Evolutionary conservation across 2,329 filamentous ascomycete species (phyloP), one percentile per base, ranked within the genome.

Genomic region (Fusarium temperatum): DNA sequence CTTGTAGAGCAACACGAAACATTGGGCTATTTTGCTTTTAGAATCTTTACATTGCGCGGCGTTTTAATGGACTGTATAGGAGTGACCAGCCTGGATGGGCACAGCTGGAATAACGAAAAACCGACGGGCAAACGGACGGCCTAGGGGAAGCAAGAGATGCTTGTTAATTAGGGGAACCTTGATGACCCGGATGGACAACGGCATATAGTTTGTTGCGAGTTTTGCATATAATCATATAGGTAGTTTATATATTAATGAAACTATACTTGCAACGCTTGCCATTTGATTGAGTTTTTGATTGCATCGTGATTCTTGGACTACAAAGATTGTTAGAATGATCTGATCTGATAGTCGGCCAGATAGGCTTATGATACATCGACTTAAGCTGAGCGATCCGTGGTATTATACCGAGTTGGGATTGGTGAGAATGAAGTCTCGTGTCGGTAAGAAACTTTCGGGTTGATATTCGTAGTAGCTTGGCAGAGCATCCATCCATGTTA

Each of bases 1-100:
- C 28, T 38, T 44, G 42, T 48, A 42, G 30, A 36, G 64, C 35
- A 36, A 60, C 44, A 63, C 32, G 55, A 56, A 68, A 54, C 51
- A 42, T 32, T 59, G 57, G 59, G 56, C 39, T 55, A 26, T 53
- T 63, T 63, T 71, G 32, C 48, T 66, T 66, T 70, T 75, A 41
- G 62, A 59, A n/a, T 67, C 44, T 60, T 73, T 73, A 73, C 69
- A 75, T 73, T 75, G 73, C 73, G 59, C 38, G 73, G 73, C 73
- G 73, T 75, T 75, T 71, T 73, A 75, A 65, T 53, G 72, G 72
- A 59, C 60, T 58, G 68, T 66, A 63, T 48, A 55, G 47, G 36
- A 26, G 54, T 42, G 35, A 58, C 56, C 61, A 44, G 55, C 44
- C 42, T 44, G 50, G 30, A 59, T 74, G 58, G 50, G 51, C 20